A percentile compares a stretch with the other conserved stretches of the same genome.
Conservation (phyloP, 306 rosid species). For the Neltuma alba region DNA sequence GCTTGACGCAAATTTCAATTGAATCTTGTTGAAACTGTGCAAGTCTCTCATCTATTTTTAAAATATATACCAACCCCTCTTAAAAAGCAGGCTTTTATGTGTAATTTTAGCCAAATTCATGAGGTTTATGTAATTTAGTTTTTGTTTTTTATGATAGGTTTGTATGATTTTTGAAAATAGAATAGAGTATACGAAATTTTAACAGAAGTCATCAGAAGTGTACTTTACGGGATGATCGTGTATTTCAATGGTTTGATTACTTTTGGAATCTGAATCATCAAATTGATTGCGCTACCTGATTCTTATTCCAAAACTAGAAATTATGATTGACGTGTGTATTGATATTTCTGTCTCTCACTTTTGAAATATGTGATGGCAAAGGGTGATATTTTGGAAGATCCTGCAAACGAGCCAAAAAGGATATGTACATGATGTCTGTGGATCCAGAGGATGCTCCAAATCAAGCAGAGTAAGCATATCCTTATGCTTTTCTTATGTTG, state of each 20-base stretch:
- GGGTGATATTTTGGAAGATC: conserved; percentile 99
- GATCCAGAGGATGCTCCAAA: conserved; percentile 92
- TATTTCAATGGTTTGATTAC: neutral
- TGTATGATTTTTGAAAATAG: neutral
- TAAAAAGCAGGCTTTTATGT: neutral
- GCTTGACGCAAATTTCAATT: neutral
- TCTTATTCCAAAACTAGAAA: conserved; percentile 12
- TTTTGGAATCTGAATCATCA: conserved; percentile 1
- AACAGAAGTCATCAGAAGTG: neutral
- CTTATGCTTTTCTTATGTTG: neutral
- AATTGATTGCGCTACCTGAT: neutral
- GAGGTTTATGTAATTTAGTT: neutral
- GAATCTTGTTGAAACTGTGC: neutral
- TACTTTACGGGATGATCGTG: neutral
- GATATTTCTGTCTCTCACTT: conserved; percentile 11
- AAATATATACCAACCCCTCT: neutral
- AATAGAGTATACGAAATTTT: neutral
- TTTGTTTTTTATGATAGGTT: neutral
- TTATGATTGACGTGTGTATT: conserved; percentile 16
- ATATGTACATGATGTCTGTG: conserved; percentile 89
- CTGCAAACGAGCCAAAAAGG: conserved; percentile 88
- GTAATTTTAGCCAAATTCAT: neutral
- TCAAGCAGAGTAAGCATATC: conserved; percentile 64
- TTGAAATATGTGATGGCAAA: neutral
- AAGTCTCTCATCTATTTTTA: neutral